phyloP scores from a whole-genome alignment of 1,139 yeast genomes.

The Debaryomyces sp. region DNA sequence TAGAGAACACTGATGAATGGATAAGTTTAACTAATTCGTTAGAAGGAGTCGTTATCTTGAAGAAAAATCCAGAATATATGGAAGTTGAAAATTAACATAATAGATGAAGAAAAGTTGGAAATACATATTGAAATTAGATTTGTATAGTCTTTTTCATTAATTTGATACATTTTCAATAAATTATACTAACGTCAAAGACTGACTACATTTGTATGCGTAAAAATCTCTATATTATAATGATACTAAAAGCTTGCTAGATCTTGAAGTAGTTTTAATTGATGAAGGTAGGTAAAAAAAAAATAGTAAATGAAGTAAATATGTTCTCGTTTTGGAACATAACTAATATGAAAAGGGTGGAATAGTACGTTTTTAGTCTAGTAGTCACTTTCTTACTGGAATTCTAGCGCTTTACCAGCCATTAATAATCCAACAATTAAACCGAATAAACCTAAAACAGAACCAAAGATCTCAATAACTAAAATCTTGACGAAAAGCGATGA shows the following conservation, averaged over 20 bases:
- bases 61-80: conserved; percentile 86
- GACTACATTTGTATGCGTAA: neutral
- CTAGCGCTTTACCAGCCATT: conserved; percentile 95
- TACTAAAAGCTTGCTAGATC: neutral
- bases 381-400: conserved; percentile 46
- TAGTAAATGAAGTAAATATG: neutral
- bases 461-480: conserved; percentile 94
- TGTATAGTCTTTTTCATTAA: neutral
- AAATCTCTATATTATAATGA: conserved; percentile 5
- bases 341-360: neutral
- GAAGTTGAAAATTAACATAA: conserved; percentile 54
- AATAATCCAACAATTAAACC: conserved; percentile 93
- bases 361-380: neutral
- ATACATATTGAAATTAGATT: neutral
- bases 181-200: neutral
- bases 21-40: conserved; percentile 77
- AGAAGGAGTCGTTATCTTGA: conserved; percentile 92
- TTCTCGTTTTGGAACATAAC: neutral
- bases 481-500: conserved; percentile 93
- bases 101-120: neutral
- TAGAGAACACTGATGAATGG: conserved; percentile 89
- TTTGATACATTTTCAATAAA: conserved; percentile 1
- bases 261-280: neutral
- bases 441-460: conserved; percentile 91
- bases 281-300: neutral